Percentiles rank a stretch among this genome's conserved stretches.
Conservation (phyloP, 2,329 filamentous ascomycete species). For the Leptographium flavum region DNA sequence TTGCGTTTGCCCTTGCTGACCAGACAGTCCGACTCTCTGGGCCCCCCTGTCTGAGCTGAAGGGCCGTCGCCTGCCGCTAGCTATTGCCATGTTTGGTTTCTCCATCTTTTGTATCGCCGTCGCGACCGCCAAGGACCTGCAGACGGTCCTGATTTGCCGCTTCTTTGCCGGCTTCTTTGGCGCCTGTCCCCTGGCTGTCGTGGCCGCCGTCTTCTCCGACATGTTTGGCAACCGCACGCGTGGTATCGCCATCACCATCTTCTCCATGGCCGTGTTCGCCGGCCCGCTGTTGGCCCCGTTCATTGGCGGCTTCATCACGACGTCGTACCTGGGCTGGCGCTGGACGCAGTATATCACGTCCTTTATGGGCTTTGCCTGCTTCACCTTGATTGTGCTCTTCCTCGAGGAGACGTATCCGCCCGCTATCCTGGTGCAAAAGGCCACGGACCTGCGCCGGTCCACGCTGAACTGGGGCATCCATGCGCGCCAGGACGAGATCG, state of each 20-base stretch:
- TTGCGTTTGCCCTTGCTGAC: background rate
- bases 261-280: conserved; percentile 49
- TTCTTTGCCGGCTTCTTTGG: conserved; percentile 65
- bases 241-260: conserved; percentile 42
- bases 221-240: conserved; percentile 53
- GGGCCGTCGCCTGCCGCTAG: conserved; percentile 49
- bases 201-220: conserved; percentile 58
- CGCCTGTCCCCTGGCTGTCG: conserved; percentile 52
- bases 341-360: conserved; percentile 54
- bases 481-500: conserved; percentile 58
- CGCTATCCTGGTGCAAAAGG: conserved; percentile 47
- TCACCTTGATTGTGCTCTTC: conserved; percentile 45
- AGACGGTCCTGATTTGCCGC: conserved; percentile 54
- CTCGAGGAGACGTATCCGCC: conserved; percentile 59
- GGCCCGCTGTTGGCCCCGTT: conserved; percentile 55
- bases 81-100: conserved; percentile 53
- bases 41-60: conserved; percentile 60
- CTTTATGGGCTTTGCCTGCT: conserved; percentile 49
- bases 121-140: conserved; percentile 52
- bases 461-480: conserved; percentile 59
- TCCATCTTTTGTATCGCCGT: conserved; percentile 52
- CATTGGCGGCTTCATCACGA: conserved; percentile 52
- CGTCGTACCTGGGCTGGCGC: conserved; percentile 53
- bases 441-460: conserved; percentile 43
- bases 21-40: conserved; percentile 46